These are phyloP conservation scores for Cenchrus fungigraminus DNA, from an alignment of 176 grass and related monocot genomes.

Conservation along the genomic window DNA sequence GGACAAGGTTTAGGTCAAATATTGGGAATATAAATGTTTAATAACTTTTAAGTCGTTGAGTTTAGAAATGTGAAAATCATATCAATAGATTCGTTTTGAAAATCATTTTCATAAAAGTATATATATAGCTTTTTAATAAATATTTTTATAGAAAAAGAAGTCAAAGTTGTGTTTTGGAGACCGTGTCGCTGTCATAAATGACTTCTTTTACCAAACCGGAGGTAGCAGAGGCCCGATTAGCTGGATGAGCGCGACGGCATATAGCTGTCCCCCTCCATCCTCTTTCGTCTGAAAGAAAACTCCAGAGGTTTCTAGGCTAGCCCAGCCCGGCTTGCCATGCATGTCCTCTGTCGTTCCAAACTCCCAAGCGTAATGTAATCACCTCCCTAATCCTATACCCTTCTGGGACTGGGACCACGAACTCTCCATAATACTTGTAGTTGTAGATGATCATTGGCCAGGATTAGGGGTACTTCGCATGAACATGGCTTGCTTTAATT, in stretches of 20 bases:
- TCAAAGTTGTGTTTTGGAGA: too few species aligned
- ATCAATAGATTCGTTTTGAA: too few species aligned
- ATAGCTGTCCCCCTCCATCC: constrained; percentile 14
- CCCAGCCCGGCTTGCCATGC: background rate
- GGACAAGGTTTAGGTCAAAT: too few species aligned
- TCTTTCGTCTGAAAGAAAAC: background rate
- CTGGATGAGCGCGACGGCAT: constrained; percentile 38
- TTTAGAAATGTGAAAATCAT: too few species aligned
- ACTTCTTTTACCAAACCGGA: too few species aligned
- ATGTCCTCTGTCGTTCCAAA: background rate
- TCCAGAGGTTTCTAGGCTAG: constrained; percentile 19
- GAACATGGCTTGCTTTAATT: background rate
- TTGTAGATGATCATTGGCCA: background rate
- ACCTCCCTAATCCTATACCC: background rate
- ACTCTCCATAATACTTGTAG: background rate
- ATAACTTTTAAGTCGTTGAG: too few species aligned
- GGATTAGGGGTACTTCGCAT: background rate
- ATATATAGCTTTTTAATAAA: too few species aligned
- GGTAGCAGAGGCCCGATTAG: background rate
- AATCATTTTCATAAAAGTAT: too few species aligned
- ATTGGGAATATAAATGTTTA: too few species aligned
- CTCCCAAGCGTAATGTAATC: background rate
- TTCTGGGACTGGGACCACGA: background rate
- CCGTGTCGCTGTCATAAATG: too few species aligned
- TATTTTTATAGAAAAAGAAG: too few species aligned